Evolutionary conservation across 495 filamentous ascomycete species (phyloP).

Genomic region (Hypoxylon rickii): DNA sequence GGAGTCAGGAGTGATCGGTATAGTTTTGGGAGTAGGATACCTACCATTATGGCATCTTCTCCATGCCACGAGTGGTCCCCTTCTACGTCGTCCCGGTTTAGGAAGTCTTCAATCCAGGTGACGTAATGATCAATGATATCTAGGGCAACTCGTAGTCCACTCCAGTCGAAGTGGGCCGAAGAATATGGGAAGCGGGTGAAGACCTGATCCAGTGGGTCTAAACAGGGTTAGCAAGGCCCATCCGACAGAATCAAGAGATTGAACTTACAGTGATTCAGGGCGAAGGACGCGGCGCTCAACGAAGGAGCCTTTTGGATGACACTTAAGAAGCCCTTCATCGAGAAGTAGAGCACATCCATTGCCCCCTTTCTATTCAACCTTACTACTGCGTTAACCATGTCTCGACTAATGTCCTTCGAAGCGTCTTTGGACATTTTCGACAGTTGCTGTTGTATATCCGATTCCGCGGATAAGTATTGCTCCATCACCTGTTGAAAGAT

Average conservation of each 20-base stretch:
- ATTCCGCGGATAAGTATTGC: constrained; percentile 54
- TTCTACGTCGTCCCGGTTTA: constrained; percentile 33
- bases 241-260: neutral
- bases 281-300: constrained; percentile 43
- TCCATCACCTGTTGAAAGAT: constrained; percentile 53
- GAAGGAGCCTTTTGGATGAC: constrained; percentile 44
- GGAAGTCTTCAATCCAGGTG: constrained; percentile 42
- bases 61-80: constrained; percentile 39
- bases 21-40: neutral
- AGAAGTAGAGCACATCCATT: constrained; percentile 49
- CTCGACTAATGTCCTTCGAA: constrained; percentile 42
- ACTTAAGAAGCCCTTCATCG: constrained; percentile 46
- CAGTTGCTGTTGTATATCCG: constrained; percentile 55
- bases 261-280: constrained; percentile 45
- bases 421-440: constrained; percentile 42
- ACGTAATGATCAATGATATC: constrained; percentile 47
- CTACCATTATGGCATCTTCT: constrained; percentile 50
- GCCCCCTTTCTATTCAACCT: constrained; percentile 50
- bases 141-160: constrained; percentile 43
- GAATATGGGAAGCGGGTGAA: constrained; percentile 48
- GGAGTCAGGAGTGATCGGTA: neutral
- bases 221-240: constrained; percentile 10
- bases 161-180: constrained; percentile 47
- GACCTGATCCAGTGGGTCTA: constrained; percentile 50
- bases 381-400: constrained; percentile 47